These are phyloP conservation scores for Auriculariales sp. DNA, from an alignment of 768 basidiomycete species.

Conservation along the genomic window DNA sequence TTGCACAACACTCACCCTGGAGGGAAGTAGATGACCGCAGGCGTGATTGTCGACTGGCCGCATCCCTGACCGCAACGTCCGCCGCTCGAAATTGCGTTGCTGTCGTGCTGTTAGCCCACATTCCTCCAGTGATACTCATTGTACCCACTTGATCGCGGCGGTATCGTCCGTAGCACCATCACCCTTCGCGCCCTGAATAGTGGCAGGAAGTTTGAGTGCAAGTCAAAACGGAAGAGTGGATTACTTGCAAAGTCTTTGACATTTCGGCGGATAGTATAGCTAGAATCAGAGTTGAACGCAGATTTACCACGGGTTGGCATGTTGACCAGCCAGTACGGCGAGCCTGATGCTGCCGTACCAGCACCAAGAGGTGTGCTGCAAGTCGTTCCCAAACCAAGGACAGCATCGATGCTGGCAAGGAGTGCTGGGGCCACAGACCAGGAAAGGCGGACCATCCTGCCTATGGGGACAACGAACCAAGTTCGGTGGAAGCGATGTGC, in stretches of 20 bases:
- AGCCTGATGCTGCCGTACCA: background rate
- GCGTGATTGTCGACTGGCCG: background rate
- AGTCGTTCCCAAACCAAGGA: background rate
- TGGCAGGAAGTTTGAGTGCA: too few relatives aligned
- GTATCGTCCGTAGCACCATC: slow-evolving; percentile 5
- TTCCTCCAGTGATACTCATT: background rate
- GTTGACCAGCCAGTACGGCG: background rate
- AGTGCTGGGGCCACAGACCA: too few relatives aligned
- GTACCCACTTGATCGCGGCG: slow-evolving; percentile 3
- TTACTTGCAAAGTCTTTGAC: slow-evolving; percentile 6
- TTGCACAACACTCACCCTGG: slow-evolving; percentile 6
- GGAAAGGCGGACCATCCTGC: too few relatives aligned
- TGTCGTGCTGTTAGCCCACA: background rate
- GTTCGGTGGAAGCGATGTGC: too few relatives aligned
- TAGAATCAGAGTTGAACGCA: background rate
- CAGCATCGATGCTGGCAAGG: background rate
- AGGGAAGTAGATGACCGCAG: background rate
- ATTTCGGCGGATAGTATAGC: slow-evolving; percentile 2
- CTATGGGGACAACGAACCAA: too few relatives aligned
- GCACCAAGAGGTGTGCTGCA: background rate
- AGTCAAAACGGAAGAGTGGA: too few relatives aligned
- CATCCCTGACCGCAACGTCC: slow-evolving; percentile 9
- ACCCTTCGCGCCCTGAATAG: slow-evolving; percentile 5
- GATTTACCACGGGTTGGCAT: background rate
- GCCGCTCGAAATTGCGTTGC: background rate